phyloP scores from a whole-genome alignment of 306 rosid genomes.

The Cicer pinnatifidum region DNA sequence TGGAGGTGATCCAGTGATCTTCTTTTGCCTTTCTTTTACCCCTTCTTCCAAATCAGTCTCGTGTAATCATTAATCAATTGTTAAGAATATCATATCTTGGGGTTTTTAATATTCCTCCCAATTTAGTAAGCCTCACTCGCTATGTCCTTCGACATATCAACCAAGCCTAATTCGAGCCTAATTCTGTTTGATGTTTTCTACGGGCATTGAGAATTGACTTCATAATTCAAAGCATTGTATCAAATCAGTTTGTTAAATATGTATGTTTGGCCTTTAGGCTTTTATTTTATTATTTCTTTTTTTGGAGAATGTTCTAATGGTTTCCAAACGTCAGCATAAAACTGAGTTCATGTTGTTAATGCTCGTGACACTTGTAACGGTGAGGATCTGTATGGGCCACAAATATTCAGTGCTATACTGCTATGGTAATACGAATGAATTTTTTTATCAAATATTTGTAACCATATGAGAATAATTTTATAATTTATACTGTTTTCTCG shows the following conservation, averaged over 20 bases:
- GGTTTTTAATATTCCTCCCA: slow-evolving; percentile 7
- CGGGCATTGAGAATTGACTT: not conserved
- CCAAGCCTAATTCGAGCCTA: slow-evolving; percentile 10
- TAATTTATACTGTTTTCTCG: no score
- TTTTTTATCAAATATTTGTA: not conserved
- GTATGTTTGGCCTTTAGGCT: not conserved
- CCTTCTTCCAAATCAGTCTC: slow-evolving; percentile 2
- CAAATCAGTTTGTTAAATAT: not conserved
- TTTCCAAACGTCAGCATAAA: not conserved
- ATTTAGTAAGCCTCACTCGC: slow-evolving; percentile 6
- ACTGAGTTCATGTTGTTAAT: not conserved
- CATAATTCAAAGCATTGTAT: slow-evolving; percentile 4
- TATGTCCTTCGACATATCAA: slow-evolving; percentile 26
- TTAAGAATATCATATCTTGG: slow-evolving; percentile 22
- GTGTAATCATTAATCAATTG: slow-evolving; percentile 15
- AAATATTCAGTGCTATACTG: not conserved
- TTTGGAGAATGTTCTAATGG: not conserved
- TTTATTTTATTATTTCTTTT: not conserved
- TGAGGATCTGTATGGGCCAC: not conserved
- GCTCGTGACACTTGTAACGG: not conserved
- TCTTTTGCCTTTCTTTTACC: slow-evolving; percentile 6
- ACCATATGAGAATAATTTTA: no score
- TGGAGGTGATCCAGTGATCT: slow-evolving; percentile 30
- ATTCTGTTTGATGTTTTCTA: not conserved
- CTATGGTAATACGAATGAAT: not conserved